Base-by-base conservation (phyloP, 1,284 basidiomycete genomes). In the Ceratobasidium sp. region DNA sequence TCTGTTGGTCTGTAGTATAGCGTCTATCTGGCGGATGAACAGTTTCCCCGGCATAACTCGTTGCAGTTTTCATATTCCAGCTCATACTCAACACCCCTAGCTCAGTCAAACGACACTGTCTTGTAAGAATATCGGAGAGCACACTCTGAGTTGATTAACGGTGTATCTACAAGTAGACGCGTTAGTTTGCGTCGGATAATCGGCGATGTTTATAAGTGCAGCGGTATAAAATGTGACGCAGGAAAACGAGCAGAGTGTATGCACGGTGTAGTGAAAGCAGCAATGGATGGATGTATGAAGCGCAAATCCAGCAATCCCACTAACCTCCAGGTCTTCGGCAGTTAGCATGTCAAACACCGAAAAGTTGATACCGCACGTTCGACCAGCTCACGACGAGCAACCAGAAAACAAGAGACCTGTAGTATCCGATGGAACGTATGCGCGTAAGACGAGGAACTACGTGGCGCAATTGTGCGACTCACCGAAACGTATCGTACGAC, bases 281-380 rank as follows among this genome's bases (percentile, higher is more conserved):
- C 55, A 41, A 69, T 70, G n/a, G n/a, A n/a, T n/a, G n/a, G n/a
- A n/a, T n/a, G 30, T 18, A 48, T 45, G 45, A 50, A 55, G 48
- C 32, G n/a, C 16, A 23, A 70, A 45, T 59, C 61, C 61, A 58
- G 43, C 57, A 71, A 48, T 71, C 67, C 67, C 67, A 71, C 67
- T 71, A 30, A 71, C 67, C 67, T 71, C 67, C 67, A 60, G 57
- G 6, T 10, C 16, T 59, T 34, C 67, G 67, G 67, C 67, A 71
- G 67, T 71, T 71, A 71, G 67, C 67, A 71, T 71, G 50, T 71
- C 67, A 71, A 71, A 59, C 55, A 71, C 34, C 67, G 55, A 46
- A 60, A 71, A 69, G 55, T 34, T 71, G 67, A 71, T 71, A 71
- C 67, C 43, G 48, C 55, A 59, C 67, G 67, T 59, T 50, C 67